These are phyloP conservation scores for Zymoseptoria passerinii DNA, from an alignment of 2,329 filamentous ascomycete species.

Conservation along the genomic window DNA sequence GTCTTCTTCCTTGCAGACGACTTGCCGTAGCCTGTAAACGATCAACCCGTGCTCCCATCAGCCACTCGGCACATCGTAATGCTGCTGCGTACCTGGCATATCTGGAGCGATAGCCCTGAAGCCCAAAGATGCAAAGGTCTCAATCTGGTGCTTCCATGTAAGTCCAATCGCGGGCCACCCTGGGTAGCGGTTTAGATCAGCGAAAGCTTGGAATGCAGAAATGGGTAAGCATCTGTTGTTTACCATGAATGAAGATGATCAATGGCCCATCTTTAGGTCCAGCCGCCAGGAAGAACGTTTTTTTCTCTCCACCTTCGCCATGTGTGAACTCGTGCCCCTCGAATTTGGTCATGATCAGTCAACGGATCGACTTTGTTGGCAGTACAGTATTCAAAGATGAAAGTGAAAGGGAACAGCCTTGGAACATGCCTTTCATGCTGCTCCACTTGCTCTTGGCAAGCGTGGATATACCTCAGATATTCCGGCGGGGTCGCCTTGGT, in stretches of 20 bases:
- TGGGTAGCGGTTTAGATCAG: background rate
- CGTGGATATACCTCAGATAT: background rate
- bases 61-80: background rate
- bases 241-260: slow-evolving; percentile 25
- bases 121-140: slow-evolving; percentile 23
- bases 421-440: background rate
- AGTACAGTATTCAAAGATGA: background rate
- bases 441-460: background rate
- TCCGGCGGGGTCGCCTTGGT: background rate
- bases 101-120: slow-evolving; percentile 26
- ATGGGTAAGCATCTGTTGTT: background rate
- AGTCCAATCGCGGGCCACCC: slow-evolving; percentile 32
- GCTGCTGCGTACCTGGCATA: slow-evolving; percentile 20
- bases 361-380: background rate
- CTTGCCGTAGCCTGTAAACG: slow-evolving; percentile 26
- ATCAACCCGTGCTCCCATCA: background rate
- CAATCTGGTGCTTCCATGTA: slow-evolving; percentile 31
- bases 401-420: background rate
- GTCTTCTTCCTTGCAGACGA: slow-evolving; percentile 24
- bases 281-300: slow-evolving; percentile 22
- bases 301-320: slow-evolving; percentile 14
- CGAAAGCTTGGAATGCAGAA: background rate
- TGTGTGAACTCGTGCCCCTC: slow-evolving; percentile 19
- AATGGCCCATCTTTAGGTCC: slow-evolving; percentile 21
- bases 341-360: slow-evolving; percentile 10